Base-by-base conservation (phyloP, 495 filamentous ascomycete species). In the Friedmanniomyces simplex region DNA sequence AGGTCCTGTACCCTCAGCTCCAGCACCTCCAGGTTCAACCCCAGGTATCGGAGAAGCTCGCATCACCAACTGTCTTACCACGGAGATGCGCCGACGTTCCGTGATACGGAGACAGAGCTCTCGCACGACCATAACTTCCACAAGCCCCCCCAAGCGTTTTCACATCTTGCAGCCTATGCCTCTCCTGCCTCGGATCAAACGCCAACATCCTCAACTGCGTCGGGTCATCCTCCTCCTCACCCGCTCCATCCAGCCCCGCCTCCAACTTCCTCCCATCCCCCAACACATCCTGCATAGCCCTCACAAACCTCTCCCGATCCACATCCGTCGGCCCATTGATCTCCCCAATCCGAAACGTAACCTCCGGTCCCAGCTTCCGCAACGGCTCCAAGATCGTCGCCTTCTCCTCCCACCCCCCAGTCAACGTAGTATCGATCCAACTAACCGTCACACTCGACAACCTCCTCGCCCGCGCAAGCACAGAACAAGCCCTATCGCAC, bases 371-470 rank as follows among this genome's bases (percentile, higher is more conserved):
- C 14, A 65, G 28, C 36, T 34, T 26, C 21, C 52, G 42, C 25
- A 65, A 21, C 4, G 63, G 63, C 30, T 37, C 5, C 37, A 62
- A 28, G 24, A 65, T 50, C 14, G 41, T 37, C 6, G 59, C 55
- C 16, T 62, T 58, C 39, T 55, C 39, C 24, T 41, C 48, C 59
- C 58, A 61, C 10, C 52, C 50, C 7, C 51, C 50, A 30, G 54
- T 58, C 4, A 39, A 13, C 22, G 60, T 63, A 34, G 60, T 63
- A 52, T 65, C 63, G 11, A 65, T 54, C 63, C 63, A 65, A 25
- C 59, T 62, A 16, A 65, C 59, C 7, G 41, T 50, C 18, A 65
- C 63, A 16, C 4, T 42, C 12, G 26, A 37, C 39, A 65, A 28
- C 16, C 52, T 36, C 13, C 28, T 24, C 13, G 63, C 63, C 7